Percentiles rank a stretch among this genome's conserved stretches.
phyloP scores from a whole-genome alignment of 768 basidiomycete genomes.

The Suillus plorans region DNA sequence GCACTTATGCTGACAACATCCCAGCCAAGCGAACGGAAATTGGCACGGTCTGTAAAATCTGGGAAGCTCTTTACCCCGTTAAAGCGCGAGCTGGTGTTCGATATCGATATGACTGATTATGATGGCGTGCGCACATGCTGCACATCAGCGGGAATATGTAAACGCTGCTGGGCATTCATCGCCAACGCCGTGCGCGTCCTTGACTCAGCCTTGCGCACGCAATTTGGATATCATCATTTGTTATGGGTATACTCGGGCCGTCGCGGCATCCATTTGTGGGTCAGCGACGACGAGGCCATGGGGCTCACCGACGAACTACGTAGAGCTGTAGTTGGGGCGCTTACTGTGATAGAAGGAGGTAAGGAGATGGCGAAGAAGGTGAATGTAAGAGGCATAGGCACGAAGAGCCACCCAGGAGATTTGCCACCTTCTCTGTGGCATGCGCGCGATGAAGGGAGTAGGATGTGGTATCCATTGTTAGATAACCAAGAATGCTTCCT shows the following conservation, averaged over 20 bases:
- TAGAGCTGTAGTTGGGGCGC: conserved; percentile 79
- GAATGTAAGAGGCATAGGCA: conserved; percentile 54
- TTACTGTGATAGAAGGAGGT: conserved; percentile 81
- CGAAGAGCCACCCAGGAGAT: conserved; percentile 20
- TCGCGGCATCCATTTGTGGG: conserved; percentile 98
- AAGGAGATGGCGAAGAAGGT: conserved; percentile 83
- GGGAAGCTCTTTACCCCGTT: conserved; percentile 57
- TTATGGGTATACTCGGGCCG: conserved; percentile 99
- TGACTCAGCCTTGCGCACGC: conserved; percentile 73
- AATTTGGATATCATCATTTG: conserved; percentile 88
- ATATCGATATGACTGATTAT: conserved; percentile 99
- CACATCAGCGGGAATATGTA: conserved; percentile 86
- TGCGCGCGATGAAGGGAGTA: conserved; percentile 50
- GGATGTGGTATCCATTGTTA: conserved; percentile 63
- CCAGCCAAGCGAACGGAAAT: conserved; percentile 89
- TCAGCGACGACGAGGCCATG: conserved; percentile 87
- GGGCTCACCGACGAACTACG: conserved; percentile 90
- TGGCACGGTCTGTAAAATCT: conserved; percentile 51
- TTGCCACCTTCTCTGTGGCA: conserved; percentile 75
- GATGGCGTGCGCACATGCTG: conserved; percentile 95
- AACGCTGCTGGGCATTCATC: conserved; percentile 93
- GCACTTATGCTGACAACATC: conserved; percentile 1
- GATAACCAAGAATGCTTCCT: conserved; percentile 84
- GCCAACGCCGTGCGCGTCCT: conserved; percentile 87
- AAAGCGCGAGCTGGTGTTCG: conserved; percentile 93